Evolutionary conservation across 345 rosid species (phyloP).

Genomic region (Clausena lansium): DNA sequence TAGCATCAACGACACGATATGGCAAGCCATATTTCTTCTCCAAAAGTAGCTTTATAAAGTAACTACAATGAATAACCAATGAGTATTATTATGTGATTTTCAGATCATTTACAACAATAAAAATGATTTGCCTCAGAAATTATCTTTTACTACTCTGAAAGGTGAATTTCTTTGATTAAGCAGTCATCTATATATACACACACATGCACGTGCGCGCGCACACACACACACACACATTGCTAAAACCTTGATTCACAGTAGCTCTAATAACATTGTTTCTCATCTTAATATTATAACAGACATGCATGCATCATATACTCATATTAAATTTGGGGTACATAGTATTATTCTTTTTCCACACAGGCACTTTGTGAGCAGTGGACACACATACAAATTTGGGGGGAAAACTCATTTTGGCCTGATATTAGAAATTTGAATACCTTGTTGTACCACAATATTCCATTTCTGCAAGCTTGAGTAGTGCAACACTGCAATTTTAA

Average conservation of each 20-base stretch:
- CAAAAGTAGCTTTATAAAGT: constrained; percentile 81
- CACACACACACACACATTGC: not conserved
- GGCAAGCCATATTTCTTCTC: constrained; percentile 96
- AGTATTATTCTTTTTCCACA: not conserved
- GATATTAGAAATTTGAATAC: constrained; percentile 33
- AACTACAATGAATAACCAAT: constrained; percentile 43
- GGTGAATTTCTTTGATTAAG: not conserved
- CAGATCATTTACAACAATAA: constrained; percentile 1
- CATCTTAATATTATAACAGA: not conserved
- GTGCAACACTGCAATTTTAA: constrained; percentile 64
- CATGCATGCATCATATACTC: not conserved
- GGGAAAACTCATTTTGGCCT: not conserved
- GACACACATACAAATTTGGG: no score
- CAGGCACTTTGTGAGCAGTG: not conserved
- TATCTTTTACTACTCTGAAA: not conserved
- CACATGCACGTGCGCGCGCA: no score
- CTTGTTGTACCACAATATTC: constrained; percentile 97
- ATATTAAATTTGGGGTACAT: not conserved
- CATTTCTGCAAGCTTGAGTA: constrained; percentile 83
- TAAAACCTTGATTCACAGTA: not conserved
- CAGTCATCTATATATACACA: not conserved
- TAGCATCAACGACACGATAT: constrained; percentile 74
- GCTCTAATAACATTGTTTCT: not conserved
- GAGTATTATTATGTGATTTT: constrained; percentile 9
- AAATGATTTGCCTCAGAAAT: not conserved